Evolutionary conservation across 176 grass and related monocot species (phyloP), one percentile per base, ranked within the genome.

Genomic region (Phragmites australis): DNA sequence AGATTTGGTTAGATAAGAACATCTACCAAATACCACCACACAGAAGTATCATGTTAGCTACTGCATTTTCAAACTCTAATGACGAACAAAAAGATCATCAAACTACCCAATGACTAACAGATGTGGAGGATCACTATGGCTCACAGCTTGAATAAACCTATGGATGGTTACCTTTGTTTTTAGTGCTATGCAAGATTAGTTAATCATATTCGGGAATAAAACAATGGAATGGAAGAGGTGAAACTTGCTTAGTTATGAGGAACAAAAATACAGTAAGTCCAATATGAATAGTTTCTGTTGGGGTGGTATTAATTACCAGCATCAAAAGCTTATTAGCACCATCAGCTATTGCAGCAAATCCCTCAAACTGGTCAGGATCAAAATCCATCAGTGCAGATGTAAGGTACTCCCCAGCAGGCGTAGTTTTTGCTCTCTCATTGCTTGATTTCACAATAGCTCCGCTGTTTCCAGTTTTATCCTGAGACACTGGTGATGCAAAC

Each of bases 261-360:
- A 60, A 53, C 1, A 86, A 22, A 86, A 85, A 22, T 58, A 39
- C 19, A 31, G 9, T 18, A 62, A 26, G 29, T 65, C n/a, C 15
- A 77, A 21, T 71, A n/a, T 15, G 26, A 16, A 51, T 34, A 75
- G 30, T 68, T 25, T 82, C 21, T 66, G 46, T 70, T 71, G 43
- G 63, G 52, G 18, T 75, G 53, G 70, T 41, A 81, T 40, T 70
- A 83, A 59, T 80, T 71, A 98, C 95, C 92, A 98, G 90, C 95
- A 98, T 98, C 59, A 98, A 90, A 89, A 98, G 95, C 83, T 98
- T 98, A 83, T 98, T 98, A 86, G 95, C 92, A 86, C 95, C 92
- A 80, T 98, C 95, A 86, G 95, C 87, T 81, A 98, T 82, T 81
- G 95, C 92, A 81, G 95, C 95, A 88, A 93, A 91, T 81, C 92